phyloP scores from a whole-genome alignment of 106 monocot genomes.

The Allium fistulosum region DNA sequence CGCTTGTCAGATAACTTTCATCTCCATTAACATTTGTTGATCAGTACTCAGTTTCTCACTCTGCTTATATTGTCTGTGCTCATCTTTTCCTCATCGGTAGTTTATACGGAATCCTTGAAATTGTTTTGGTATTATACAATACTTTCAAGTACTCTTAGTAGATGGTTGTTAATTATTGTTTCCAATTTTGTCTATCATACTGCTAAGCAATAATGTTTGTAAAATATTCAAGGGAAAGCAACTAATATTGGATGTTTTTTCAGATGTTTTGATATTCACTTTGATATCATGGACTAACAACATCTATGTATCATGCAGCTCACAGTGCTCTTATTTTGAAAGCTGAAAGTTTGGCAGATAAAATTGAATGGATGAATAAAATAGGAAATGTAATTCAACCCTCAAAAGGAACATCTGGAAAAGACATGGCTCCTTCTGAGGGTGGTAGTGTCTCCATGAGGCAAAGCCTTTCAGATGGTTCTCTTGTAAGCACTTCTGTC shows the following conservation, averaged over 20 bases:
- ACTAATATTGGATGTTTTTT: too few species aligned
- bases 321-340: constrained; percentile 84
- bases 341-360: constrained; percentile 84
- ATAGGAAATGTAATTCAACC: constrained; percentile 57
- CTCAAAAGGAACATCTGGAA: constrained; percentile 29
- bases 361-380: constrained; percentile 85
- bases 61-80: too few species aligned
- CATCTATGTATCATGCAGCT: constrained; percentile 36
- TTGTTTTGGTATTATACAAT: too few species aligned
- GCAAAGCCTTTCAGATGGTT: constrained; percentile 91
- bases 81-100: too few species aligned
- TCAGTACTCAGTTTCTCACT: not conserved
- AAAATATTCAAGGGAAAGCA: too few species aligned
- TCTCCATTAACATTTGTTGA: not conserved
- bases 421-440: constrained; percentile 34
- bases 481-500: constrained; percentile 45
- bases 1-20: not conserved
- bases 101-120: too few species aligned
- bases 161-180: too few species aligned
- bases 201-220: too few species aligned
- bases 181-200: too few species aligned
- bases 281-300: not conserved
- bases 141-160: too few species aligned
- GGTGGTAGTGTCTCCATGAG: constrained; percentile 43
- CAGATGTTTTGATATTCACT: not conserved